A percentile compares a stretch with the other conserved stretches of the same genome.
Evolutionary conservation across 805 yeast genomes (phyloP).

Genomic region (Komagataella ulmi): DNA sequence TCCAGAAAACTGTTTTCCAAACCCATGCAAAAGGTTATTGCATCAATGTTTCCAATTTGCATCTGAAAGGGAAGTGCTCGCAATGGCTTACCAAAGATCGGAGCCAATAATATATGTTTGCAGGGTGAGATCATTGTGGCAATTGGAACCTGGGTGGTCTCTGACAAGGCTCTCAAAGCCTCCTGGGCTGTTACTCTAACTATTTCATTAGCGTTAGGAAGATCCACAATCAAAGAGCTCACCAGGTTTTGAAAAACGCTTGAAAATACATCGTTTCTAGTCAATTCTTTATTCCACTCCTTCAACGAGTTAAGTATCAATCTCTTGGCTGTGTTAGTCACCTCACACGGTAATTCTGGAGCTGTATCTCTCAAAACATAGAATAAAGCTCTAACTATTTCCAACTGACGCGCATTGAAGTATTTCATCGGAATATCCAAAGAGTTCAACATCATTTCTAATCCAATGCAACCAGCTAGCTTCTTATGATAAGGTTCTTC

Average conservation of each 20-base stretch:
- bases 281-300: conserved; percentile 50
- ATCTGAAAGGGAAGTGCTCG: conserved; percentile 95
- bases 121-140: conserved; percentile 73
- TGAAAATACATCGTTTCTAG: conserved; percentile 48
- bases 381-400: conserved; percentile 72
- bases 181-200: conserved; percentile 76
- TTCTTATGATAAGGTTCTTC: conserved; percentile 80
- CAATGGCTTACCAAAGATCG: conserved; percentile 93
- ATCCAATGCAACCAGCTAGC: conserved; percentile 80
- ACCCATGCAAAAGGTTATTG: conserved; percentile 82
- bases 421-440: conserved; percentile 56
- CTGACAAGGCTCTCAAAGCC: conserved; percentile 54
- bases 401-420: conserved; percentile 69
- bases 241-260: conserved; percentile 71
- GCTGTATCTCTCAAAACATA: conserved; percentile 88
- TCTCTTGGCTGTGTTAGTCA: conserved; percentile 56
- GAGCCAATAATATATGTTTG: conserved; percentile 70
- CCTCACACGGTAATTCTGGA: conserved; percentile 72
- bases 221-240: conserved; percentile 84
- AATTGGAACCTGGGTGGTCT: conserved; percentile 54
- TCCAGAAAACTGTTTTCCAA: conserved; percentile 71
- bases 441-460: conserved; percentile 59
- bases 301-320: conserved; percentile 51
- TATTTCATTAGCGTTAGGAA: conserved; percentile 74
- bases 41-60: conserved; percentile 98